Evolutionary conservation across 2,329 filamentous ascomycete genomes (phyloP), one percentile per base, ranked within the genome.

Genomic region (Pseudogymnoascus sp.): DNA sequence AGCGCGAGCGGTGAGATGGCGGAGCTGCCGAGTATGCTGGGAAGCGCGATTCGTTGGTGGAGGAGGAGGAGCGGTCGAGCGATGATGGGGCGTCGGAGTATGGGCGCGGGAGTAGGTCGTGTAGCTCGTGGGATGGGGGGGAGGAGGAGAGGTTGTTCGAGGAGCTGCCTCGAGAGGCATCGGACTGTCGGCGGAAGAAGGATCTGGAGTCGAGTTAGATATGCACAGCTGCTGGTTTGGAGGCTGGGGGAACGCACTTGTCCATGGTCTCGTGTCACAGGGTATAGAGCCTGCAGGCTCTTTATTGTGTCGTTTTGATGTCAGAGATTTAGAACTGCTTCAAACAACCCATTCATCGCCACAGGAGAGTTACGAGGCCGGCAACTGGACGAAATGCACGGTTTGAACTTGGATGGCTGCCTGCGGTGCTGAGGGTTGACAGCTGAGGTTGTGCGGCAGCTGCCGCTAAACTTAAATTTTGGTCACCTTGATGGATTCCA

Each of bases 391-490:
- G 25, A 55, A 33, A 30, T 19, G 14, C 5, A 16, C 4, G 2
- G 45, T 55, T 55, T 30, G 45, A 19, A 30, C 25, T 55, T 55
- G 45, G 45, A 55, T 33, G 45, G 45, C 9, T 55, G 45, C 45
- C 45, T 55, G 25, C 25, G 45, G 45, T 55, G 45, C 25, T 55
- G 25, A 55, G 25, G 25, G 4, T 55, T 55, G 45, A 55, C 45
- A 33, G 45, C 45, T 55, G 45, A 55, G 45, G 45, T 55, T 55
- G 45, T 55, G 45, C 45, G 45, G 45, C 45, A 55, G 45, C 45
- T 33, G 45, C 45, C 45, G 45, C 45, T 55, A 33, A 52, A 55
- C 45, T 33, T 55, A 55, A 55, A 55, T 55, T 55, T 33, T 33
- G 45, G 45, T 33, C 45, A 55, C 25, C 45, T 55, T 55, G 45